Evolutionary conservation across 345 rosid genomes (phyloP).

Genomic region (Raphanus raphanistrum): DNA sequence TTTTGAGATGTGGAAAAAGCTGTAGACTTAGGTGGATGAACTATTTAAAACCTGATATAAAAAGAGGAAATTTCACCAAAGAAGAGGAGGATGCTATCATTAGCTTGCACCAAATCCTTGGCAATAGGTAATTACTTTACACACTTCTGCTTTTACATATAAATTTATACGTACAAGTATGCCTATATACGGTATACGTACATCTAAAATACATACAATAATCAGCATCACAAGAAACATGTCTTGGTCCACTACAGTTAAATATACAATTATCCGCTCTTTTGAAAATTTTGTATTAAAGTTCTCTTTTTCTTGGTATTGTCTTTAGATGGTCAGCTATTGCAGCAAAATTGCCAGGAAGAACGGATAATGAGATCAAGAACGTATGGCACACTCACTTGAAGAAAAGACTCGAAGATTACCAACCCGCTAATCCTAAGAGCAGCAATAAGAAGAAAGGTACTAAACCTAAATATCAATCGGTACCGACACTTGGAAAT

Average conservation of each 20-base stretch:
- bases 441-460: conserved; percentile 26
- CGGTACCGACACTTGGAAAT: not conserved
- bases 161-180: not conserved
- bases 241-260: conserved; percentile 23
- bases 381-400: conserved; percentile 94
- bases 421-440: conserved; percentile 30
- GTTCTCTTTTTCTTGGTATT: not conserved
- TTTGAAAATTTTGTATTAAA: not conserved
- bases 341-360: conserved; percentile 77
- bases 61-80: conserved; percentile 72
- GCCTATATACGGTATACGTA: conserved; percentile 32
- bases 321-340: conserved; percentile 84
- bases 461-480: conserved; percentile 18
- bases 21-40: conserved; percentile 80
- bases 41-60: conserved; percentile 76
- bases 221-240: conserved; percentile 5
- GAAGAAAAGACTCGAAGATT: conserved; percentile 62
- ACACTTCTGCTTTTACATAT: not conserved
- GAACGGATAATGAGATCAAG: conserved; percentile 90
- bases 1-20: conserved; percentile 77
- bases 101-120: conserved; percentile 64
- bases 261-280: conserved; percentile 3
- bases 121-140: conserved; percentile 50
- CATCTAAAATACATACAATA: not conserved
- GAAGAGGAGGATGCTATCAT: conserved; percentile 84